These are phyloP conservation scores for Ogataea wickerhamii DNA, from an alignment of 805 yeast species.

Conservation along the genomic window DNA sequence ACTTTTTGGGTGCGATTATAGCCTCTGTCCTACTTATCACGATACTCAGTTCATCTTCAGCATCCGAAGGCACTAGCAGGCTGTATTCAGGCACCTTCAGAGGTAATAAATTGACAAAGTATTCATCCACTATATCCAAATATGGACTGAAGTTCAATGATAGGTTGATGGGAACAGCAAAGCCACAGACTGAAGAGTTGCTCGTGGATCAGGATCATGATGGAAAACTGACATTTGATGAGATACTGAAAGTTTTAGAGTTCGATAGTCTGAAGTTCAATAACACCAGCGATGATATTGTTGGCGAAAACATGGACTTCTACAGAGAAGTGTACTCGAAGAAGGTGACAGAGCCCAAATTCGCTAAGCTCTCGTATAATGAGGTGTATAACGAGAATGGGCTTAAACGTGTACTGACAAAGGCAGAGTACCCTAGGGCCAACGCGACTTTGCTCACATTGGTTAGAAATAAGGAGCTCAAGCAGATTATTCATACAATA, in stretches of 20 bases:
- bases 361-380: constrained; percentile 31
- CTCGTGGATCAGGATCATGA: constrained; percentile 17
- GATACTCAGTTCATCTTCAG: constrained; percentile 4
- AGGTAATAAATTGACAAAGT: constrained; percentile 17
- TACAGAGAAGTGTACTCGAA: constrained; percentile 33
- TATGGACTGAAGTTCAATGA: constrained; percentile 29
- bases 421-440: constrained; percentile 40
- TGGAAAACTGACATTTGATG: constrained; percentile 25
- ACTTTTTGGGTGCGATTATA: constrained; percentile 16
- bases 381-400: constrained; percentile 28
- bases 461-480: constrained; percentile 69
- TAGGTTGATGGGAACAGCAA: constrained; percentile 26
- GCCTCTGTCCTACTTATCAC: constrained; percentile 8
- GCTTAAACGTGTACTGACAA: constrained; percentile 22
- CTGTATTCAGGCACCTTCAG: constrained; percentile 8
- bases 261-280: constrained; percentile 21
- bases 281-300: constrained; percentile 28
- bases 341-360: constrained; percentile 33
- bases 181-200: constrained; percentile 11
- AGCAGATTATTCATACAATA: constrained; percentile 52
- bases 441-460: constrained; percentile 75
- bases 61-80: constrained; percentile 4
- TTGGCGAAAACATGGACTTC: constrained; percentile 33
- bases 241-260: constrained; percentile 24
- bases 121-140: constrained; percentile 21